Percentiles rank a stretch among this genome's conserved stretches.
Conservation (phyloP, 441 rosid species). For the Corymbia calophylla region DNA sequence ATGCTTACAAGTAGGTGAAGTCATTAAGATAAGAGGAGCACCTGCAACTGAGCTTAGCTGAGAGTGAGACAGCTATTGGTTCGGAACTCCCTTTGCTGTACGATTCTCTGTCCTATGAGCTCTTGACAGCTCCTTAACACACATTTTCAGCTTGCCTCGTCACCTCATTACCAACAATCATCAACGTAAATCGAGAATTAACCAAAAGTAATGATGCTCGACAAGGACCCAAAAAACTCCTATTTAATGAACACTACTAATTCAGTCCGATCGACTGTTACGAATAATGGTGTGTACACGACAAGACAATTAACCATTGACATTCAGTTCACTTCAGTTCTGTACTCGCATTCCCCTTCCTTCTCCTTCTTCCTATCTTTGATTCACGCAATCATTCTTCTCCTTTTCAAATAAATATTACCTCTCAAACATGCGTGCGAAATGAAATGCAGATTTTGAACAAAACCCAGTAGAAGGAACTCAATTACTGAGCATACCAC, state of each 20-base stretch:
- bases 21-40: not conserved
- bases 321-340: not conserved
- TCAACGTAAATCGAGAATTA: not conserved
- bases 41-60: not conserved
- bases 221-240: not conserved
- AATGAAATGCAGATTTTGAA: not conserved
- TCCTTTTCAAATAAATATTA: not conserved
- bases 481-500: not conserved
- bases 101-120: not conserved
- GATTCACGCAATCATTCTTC: not conserved
- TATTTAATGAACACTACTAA: not conserved
- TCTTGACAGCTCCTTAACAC: not conserved
- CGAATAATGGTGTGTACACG: not conserved
- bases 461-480: not conserved
- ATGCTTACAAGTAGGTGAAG: not conserved
- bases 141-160: not conserved
- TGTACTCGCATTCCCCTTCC: not conserved
- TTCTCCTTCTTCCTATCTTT: not conserved
- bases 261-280: not conserved
- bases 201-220: not conserved
- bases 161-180: not conserved
- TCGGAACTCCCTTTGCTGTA: not conserved
- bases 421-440: not conserved
- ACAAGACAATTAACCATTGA: not conserved
- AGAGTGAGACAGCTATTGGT: not conserved